Evolutionary conservation across 176 grass and related monocot species (phyloP).

Genomic region (Poa pratensis): DNA sequence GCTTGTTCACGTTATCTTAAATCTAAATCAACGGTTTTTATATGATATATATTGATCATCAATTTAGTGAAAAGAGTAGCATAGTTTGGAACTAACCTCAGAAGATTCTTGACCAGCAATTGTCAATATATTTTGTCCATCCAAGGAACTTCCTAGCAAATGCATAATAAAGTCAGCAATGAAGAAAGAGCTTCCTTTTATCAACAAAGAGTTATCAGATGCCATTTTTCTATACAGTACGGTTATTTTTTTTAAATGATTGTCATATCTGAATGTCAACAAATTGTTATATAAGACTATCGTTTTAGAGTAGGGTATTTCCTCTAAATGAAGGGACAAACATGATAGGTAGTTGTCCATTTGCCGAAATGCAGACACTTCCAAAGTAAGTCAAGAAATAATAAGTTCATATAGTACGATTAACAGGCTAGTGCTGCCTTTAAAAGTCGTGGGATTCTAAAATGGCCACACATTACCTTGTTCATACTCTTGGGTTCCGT

Average conservation of each 20-base stretch:
- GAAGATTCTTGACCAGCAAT: conserved; percentile 76
- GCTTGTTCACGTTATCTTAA: background rate
- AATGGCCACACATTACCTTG: conserved; percentile 39
- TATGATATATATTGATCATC: background rate
- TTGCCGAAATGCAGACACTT: background rate
- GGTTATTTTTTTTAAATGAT: background rate
- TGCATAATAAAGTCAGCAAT: conserved; percentile 24
- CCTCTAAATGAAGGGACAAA: background rate
- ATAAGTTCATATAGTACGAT: background rate
- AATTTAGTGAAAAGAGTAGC: conserved; percentile 28
- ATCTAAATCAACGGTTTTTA: background rate
- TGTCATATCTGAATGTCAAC: background rate
- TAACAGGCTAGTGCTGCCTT: background rate
- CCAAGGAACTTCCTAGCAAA: conserved; percentile 41
- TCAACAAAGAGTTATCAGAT: background rate
- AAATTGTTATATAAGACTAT: background rate
- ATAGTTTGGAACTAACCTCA: conserved; percentile 50
- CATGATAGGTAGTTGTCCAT: background rate
- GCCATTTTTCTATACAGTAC: conserved; percentile 10
- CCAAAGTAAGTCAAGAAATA: background rate
- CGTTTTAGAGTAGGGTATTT: background rate
- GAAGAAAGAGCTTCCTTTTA: conserved; percentile 13
- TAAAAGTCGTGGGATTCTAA: conserved; percentile 2
- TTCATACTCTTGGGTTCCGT: conserved; percentile 17
- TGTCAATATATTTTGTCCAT: conserved; percentile 66